Percentiles rank a stretch among this genome's conserved stretches.
Evolutionary conservation across 2,329 filamentous ascomycete genomes (phyloP).

Genomic region (Dactylonectria estremocensis): DNA sequence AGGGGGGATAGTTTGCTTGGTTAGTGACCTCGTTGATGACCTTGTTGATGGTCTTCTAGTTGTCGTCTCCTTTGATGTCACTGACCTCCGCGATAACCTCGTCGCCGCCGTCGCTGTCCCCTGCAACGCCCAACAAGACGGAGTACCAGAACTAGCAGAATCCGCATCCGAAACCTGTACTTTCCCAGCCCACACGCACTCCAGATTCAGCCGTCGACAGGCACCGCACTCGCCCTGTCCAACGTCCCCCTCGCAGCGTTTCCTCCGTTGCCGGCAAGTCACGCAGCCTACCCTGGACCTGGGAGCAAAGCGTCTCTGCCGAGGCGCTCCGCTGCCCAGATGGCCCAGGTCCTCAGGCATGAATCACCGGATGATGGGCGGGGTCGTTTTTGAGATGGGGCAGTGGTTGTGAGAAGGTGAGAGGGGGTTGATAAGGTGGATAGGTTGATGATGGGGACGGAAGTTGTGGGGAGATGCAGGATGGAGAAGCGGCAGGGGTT

Average conservation of each 20-base stretch:
- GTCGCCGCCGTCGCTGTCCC: not conserved
- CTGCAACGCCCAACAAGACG: not conserved
- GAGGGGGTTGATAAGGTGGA: not conserved
- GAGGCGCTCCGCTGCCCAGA: not conserved
- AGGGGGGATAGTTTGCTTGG: not conserved
- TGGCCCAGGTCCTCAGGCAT: not conserved
- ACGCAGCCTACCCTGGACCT: slow-evolving; percentile 25
- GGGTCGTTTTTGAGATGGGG: not conserved
- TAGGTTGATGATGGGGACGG: not conserved
- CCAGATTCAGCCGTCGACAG: slow-evolving; percentile 20
- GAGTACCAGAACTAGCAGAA: not conserved
- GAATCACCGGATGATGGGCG: not conserved
- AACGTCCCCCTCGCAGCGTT: slow-evolving; percentile 16
- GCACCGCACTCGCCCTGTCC: slow-evolving; percentile 16
- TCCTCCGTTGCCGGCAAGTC: slow-evolving; percentile 30
- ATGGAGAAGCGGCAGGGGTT: not conserved
- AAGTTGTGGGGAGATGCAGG: not conserved
- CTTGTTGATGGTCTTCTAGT: too few relatives aligned
- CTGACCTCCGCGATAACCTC: too few relatives aligned
- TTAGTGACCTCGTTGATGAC: too few relatives aligned
- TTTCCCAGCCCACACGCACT: slow-evolving; percentile 15
- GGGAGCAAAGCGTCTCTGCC: slow-evolving; percentile 45
- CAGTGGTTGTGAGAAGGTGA: too few relatives aligned
- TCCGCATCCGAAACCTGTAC: not conserved
- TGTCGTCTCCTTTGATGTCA: too few relatives aligned